Evolutionary conservation across 2,329 filamentous ascomycete genomes (phyloP).

Genomic region (Stachybotrys chartarum): DNA sequence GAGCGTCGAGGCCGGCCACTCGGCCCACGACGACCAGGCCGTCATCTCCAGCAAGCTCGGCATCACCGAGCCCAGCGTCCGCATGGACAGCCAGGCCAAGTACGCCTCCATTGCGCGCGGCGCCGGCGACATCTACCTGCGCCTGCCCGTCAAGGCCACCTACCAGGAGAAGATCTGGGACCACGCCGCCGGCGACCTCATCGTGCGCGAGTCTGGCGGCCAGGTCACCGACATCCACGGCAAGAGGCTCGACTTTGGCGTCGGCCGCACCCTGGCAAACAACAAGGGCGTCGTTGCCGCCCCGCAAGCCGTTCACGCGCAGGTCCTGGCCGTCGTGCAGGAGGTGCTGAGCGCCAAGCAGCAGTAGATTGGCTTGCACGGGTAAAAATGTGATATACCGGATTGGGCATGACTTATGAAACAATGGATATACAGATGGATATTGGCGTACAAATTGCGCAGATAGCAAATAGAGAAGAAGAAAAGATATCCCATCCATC

Average conservation of each 20-base stretch:
- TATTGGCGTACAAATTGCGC: background rate
- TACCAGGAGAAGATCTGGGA: conserved; percentile 99
- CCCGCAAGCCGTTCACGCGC: conserved; percentile 64
- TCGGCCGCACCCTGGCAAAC: conserved; percentile 74
- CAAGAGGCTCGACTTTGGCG: conserved; percentile 76
- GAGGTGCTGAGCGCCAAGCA: conserved; percentile 53
- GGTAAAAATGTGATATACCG: conserved; percentile 1
- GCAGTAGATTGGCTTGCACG: conserved; percentile 6
- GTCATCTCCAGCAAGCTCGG: conserved; percentile 73
- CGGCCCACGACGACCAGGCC: conserved; percentile 79
- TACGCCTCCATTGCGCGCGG: conserved; percentile 93
- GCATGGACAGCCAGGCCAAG: conserved; percentile 98
- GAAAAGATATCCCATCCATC: background rate
- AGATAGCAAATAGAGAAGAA: background rate
- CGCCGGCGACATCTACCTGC: conserved; percentile 88
- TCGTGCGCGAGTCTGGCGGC: conserved; percentile 90
- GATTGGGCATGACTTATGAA: background rate
- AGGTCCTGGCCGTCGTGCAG: conserved; percentile 77
- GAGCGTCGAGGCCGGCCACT: conserved; percentile 90
- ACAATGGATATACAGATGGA: background rate
- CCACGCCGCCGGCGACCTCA: conserved; percentile 89
- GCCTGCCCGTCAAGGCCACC: conserved; percentile 74
- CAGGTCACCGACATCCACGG: conserved; percentile 85
- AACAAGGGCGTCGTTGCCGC: conserved; percentile 96
- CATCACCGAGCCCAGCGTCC: conserved; percentile 81